Base-by-base conservation (phyloP, 495 filamentous ascomycete genomes). In the Hypoxylon cercidicola region DNA sequence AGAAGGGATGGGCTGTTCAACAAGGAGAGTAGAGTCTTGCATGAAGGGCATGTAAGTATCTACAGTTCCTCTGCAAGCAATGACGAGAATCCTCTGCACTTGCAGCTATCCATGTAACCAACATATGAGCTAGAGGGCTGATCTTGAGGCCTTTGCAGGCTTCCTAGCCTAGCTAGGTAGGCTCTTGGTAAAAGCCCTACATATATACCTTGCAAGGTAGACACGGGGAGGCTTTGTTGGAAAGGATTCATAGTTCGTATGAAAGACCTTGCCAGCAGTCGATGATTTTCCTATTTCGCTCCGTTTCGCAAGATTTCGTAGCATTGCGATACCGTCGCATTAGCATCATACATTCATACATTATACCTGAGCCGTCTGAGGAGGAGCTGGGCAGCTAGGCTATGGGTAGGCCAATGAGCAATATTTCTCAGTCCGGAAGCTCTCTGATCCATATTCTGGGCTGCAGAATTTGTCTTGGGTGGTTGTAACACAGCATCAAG, bases 391-490 rank as follows among this genome's bases (percentile, higher is more conserved):
- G 13, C 18, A 39, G 49, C 13, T 52, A 23, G 49, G 49, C 49
- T 40, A n/a, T 40, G 1, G 30, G 32, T 19, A 40, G 39, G 37
- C 56, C 62, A 65, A 65, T 55, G 50, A 65, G 39, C 25, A 59
- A 21, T 21, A 28, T 46, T 25, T 15, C n/a, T 44, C 64, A 62
- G 48, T 48, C 54, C 58, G 58, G 64, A 18, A 51, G 58, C 47
- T 55, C 53, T 50, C 53, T 66, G 59, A 59, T 59, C 58, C 53
- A 67, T 67, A 67, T 62, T 68, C 44, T 52, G 55, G 65, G 65
- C 65, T 68, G 65, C 65, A 68, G 65, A 67, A 64, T 18, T 28
- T 68, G 60, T 68, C 65, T 64, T 68, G 53, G 65, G 30, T 64
- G 56, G 28, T 20, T 55, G 65, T 68, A 18, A 60, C 60, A 60